phyloP scores from a whole-genome alignment of 305 asterid species.

The Fraxinus latifolia region DNA sequence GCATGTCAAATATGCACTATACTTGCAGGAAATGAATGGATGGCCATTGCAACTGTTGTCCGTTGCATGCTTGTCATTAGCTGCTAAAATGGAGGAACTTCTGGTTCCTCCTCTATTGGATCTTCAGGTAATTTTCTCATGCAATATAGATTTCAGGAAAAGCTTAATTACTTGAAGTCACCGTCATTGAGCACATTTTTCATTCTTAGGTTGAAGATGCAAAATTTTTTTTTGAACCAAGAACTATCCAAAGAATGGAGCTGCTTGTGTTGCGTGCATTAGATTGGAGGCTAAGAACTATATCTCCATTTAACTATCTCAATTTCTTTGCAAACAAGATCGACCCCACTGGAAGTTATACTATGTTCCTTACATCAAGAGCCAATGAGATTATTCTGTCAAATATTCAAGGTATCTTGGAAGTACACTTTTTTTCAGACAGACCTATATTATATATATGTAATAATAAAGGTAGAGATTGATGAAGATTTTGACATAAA shows the following conservation, averaged over 20 bases:
- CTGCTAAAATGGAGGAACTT: slow-evolving; percentile 93
- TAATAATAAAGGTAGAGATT: not conserved
- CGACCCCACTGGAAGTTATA: slow-evolving; percentile 56
- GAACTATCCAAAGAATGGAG: slow-evolving; percentile 74
- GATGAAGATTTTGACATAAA: not conserved
- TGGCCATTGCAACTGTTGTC: slow-evolving; percentile 87
- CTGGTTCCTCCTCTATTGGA: slow-evolving; percentile 84
- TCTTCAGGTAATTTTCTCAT: slow-evolving; percentile 58
- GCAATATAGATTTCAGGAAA: not conserved
- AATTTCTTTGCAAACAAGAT: slow-evolving; percentile 62
- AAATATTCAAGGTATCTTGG: slow-evolving; percentile 48
- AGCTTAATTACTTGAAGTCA: not conserved
- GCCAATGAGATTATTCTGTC: slow-evolving; percentile 61
- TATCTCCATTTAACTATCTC: slow-evolving; percentile 72
- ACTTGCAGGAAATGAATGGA: slow-evolving; percentile 59
- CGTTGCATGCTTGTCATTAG: slow-evolving; percentile 78
- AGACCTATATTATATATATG: not conserved
- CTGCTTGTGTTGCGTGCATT: slow-evolving; percentile 62
- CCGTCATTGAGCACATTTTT: not conserved
- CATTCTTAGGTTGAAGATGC: slow-evolving; percentile 66
- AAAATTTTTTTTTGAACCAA: slow-evolving; percentile 63
- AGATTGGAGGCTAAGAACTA: slow-evolving; percentile 81
- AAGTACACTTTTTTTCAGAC: not conserved
- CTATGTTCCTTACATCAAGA: slow-evolving; percentile 54
- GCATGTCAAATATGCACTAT: not conserved